Evolutionary conservation across 257 asterid species (phyloP).

Genomic region (Cynanchum wilfordii): DNA sequence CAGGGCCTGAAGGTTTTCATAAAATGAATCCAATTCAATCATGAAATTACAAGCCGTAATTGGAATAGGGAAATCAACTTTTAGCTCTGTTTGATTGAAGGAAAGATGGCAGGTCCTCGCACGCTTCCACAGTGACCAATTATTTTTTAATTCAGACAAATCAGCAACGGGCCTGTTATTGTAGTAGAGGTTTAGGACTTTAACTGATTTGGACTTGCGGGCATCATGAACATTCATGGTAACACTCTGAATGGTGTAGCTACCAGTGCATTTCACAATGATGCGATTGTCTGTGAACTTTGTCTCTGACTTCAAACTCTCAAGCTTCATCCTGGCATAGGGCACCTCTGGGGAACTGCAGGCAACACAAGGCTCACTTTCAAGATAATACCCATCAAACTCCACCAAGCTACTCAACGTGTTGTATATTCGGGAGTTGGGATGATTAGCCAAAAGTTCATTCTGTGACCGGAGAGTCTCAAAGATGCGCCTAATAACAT

Average conservation of each 20-base stretch:
- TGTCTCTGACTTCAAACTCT: slow-evolving; percentile 93
- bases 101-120: slow-evolving; percentile 93
- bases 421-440: slow-evolving; percentile 95
- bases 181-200: slow-evolving; percentile 92
- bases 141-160: slow-evolving; percentile 90
- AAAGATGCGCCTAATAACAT: slow-evolving; percentile 70
- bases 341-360: slow-evolving; percentile 99
- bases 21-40: slow-evolving; percentile 96
- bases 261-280: slow-evolving; percentile 98
- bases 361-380: slow-evolving; percentile 99
- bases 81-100: slow-evolving; percentile 91
- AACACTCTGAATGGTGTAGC: slow-evolving; percentile 97
- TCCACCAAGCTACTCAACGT: slow-evolving; percentile 97
- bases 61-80: slow-evolving; percentile 92
- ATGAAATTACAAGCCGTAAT: slow-evolving; percentile 96
- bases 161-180: slow-evolving; percentile 99
- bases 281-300: slow-evolving; percentile 98
- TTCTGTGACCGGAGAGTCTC: slow-evolving; percentile 93
- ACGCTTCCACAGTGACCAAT: slow-evolving; percentile 98
- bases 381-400: slow-evolving; percentile 99
- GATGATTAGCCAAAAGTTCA: slow-evolving; percentile 99
- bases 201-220: slow-evolving; percentile 92
- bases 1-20: slow-evolving; percentile 95
- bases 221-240: slow-evolving; percentile 99
- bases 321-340: slow-evolving; percentile 94